These are phyloP conservation scores for Suhomyces panamericanus DNA, from an alignment of 1,139 yeast species.

Conservation along the genomic window DNA sequence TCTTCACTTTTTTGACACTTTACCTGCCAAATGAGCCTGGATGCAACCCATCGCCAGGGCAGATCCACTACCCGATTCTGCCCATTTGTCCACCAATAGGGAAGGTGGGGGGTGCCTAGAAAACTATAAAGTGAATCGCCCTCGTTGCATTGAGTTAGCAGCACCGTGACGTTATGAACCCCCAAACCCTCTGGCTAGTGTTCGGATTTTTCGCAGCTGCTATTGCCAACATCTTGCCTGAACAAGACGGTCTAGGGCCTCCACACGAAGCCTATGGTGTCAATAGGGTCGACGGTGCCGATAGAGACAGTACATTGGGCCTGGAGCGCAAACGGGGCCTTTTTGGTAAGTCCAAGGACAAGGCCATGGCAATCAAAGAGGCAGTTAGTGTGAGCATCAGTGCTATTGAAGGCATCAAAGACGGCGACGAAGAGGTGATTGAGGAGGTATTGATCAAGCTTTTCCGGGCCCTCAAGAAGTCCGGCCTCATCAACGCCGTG, in stretches of 20 bases:
- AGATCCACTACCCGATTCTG: too few species aligned
- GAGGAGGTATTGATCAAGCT: conserved; percentile 26
- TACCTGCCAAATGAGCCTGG: too few species aligned
- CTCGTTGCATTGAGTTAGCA: not conserved
- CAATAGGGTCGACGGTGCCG: not conserved
- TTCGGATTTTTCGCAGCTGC: conserved; percentile 6
- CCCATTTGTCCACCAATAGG: too few species aligned
- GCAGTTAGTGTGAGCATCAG: not conserved
- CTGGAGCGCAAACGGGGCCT: not conserved
- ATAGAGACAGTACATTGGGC: not conserved
- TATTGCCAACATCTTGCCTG: not conserved
- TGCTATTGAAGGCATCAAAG: conserved; percentile 4
- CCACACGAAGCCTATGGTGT: too few species aligned
- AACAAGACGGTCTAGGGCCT: not conserved
- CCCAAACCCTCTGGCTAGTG: not conserved
- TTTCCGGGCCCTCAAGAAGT: conserved; percentile 29
- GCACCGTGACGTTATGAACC: conserved; percentile 4
- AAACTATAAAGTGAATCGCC: too few species aligned
- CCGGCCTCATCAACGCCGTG: conserved; percentile 33
- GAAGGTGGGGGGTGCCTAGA: too few species aligned
- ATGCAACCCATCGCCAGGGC: too few species aligned
- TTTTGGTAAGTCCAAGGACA: conserved; percentile 1
- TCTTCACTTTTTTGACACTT: too few species aligned
- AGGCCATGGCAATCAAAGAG: conserved; percentile 1
- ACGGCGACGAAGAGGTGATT: conserved; percentile 10